Conservation (phyloP, 164 flowering plant genomes). For the Liriodendron chinense region DNA sequence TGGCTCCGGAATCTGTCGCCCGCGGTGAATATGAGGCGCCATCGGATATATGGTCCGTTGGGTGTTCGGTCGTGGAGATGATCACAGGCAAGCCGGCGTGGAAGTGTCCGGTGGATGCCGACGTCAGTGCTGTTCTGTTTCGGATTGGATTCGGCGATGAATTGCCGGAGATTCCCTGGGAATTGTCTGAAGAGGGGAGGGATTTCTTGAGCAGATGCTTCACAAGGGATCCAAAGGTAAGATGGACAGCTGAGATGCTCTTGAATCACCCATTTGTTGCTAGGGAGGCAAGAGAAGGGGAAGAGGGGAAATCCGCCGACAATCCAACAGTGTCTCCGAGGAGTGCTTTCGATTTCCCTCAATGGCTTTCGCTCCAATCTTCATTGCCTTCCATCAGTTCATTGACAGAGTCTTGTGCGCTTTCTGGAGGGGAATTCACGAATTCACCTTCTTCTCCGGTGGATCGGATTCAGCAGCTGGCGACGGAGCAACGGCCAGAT, state of each 20-base stretch:
- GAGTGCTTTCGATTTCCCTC: conserved; percentile 40
- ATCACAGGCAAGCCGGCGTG: conserved; percentile 43
- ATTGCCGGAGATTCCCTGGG: conserved; percentile 42
- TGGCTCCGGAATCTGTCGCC: conserved; percentile 56
- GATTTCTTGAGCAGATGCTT: conserved; percentile 57
- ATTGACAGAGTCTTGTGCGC: neutral
- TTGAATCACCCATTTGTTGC: conserved; percentile 50
- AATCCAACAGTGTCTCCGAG: conserved; percentile 32
- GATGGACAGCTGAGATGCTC: conserved; percentile 71
- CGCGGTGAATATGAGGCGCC: conserved; percentile 29
- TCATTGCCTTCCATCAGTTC: conserved; percentile 10
- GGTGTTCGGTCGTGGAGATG: conserved; percentile 70
- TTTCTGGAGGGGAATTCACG: conserved; percentile 2
- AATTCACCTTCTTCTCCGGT: conserved; percentile 8
- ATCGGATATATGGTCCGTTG: conserved; percentile 62
- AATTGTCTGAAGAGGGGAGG: conserved; percentile 40
- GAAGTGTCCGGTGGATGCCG: conserved; percentile 18
- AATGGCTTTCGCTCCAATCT: conserved; percentile 21
- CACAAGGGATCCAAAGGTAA: conserved; percentile 36
- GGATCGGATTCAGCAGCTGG: conserved; percentile 24
- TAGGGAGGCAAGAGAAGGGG: conserved; percentile 3
- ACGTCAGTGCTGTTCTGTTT: conserved; percentile 23
- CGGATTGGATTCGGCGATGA: conserved; percentile 34
- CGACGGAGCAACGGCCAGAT: conserved; percentile 10
- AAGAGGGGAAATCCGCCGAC: neutral